Evolutionary conservation across 441 rosid species (phyloP), one percentile per base, ranked within the genome.

Genomic region (Dalechampia spathulata): DNA sequence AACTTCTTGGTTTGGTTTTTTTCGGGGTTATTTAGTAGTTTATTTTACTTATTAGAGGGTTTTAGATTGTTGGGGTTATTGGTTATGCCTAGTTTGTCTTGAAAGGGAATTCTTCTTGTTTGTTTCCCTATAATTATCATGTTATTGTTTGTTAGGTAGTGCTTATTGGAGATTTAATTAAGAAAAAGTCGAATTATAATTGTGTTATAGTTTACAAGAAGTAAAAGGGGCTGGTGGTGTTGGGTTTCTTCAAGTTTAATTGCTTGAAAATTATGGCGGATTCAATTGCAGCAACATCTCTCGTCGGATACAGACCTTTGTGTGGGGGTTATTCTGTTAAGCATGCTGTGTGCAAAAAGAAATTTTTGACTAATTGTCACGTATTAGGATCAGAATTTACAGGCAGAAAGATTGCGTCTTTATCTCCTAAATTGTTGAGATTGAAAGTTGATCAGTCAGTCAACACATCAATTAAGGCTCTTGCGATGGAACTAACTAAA

Each of bases 401-500:
- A 2, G 76, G 78, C 30, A 64, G 64, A 69, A 71, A 66, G 70
- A 49, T 76, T 30, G 47, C 67, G 47, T 26, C 50, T 54, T 57
- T 53, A 7, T 55, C 55, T 39, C 62, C 56, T 64, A 20, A 64
- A 52, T 55, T 62, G 56, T 78, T 57, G 19, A 67, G 75, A 58
- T 49, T 75, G 74, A 71, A 60, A 57, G 66, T 52, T 42, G 57
- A 58, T 37, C 52, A 57, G 57, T 52, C 63, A n/a, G 63, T 57
- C 16, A 58, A 71, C 53, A 58, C 69, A 0, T 61, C 78, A 8
- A 56, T 83, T 54, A 81, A 63, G 69, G 95, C 95, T 38, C 83
- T 80, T 19, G 95, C 90, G 23, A 73, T 75, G 77, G 99, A 74
- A 52, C 44, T 92, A 55, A 78, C 89, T 0, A 87, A 83, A 65